Percentiles rank a stretch among this genome's conserved stretches.
phyloP scores from a whole-genome alignment of 73 alveolate species.

The Tetrahymena thermophila region DNA sequence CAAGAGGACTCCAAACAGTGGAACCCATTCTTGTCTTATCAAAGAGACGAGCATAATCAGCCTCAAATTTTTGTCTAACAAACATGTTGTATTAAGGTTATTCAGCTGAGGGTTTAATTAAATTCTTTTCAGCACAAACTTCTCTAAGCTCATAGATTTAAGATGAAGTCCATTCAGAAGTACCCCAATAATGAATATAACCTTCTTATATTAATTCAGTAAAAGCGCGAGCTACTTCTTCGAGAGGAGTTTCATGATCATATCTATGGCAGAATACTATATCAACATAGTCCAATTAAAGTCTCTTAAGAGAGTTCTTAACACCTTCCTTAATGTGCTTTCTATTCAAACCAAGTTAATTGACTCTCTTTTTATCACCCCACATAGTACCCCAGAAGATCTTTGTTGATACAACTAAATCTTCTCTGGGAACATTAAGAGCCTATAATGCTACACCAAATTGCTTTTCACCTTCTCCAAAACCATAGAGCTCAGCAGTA shows the following conservation, averaged over 20 bases:
- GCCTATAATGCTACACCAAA: conserved; percentile 50
- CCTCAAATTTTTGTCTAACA: conserved; percentile 80
- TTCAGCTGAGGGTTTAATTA: conserved; percentile 85
- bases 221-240: conserved; percentile 85
- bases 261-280: conserved; percentile 83
- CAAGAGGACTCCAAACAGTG: conserved; percentile 86
- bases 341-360: conserved; percentile 53
- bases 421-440: conserved; percentile 46
- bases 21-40: conserved; percentile 61
- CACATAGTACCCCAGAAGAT: conserved; percentile 58
- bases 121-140: conserved; percentile 52
- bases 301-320: conserved; percentile 68
- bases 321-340: conserved; percentile 85
- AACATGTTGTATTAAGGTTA: conserved; percentile 84
- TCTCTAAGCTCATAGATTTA: conserved; percentile 66
- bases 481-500: conserved; percentile 90
- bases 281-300: conserved; percentile 80
- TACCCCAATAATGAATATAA: conserved; percentile 94
- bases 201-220: conserved; percentile 79
- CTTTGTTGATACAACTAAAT: conserved; percentile 77
- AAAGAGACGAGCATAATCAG: conserved; percentile 66
- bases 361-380: conserved; percentile 24
- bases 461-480: conserved; percentile 63
- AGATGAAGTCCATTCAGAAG: conserved; percentile 90
- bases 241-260: conserved; percentile 81